Evolutionary conservation across 495 filamentous ascomycete genomes (phyloP).

Genomic region (Xeromyces bisporus): DNA sequence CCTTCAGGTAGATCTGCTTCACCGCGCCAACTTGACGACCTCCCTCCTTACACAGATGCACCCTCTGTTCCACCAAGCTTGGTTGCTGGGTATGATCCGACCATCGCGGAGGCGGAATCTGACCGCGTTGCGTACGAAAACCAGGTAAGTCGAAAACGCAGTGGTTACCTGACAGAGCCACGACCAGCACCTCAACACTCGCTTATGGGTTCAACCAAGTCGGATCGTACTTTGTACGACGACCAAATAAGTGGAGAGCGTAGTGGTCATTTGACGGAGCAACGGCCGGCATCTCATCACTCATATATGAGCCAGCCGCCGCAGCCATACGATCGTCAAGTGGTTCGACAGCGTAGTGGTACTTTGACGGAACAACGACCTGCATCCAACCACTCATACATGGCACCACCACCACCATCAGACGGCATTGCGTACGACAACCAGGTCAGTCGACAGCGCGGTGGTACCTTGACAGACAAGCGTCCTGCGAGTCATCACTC

Average conservation of each 20-base stretch:
- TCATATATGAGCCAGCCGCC: neutral
- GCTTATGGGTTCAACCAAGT: constrained; percentile 11
- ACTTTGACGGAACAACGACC: neutral
- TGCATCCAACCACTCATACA: neutral
- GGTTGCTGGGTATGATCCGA: constrained; percentile 51
- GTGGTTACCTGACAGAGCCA: constrained; percentile 4
- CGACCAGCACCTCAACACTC: neutral
- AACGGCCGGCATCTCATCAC: neutral
- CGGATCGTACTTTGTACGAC: constrained; percentile 22
- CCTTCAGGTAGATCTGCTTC: constrained; percentile 41
- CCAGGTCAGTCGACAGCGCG: no score
- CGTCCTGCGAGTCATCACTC: no score
- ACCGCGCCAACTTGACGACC: constrained; percentile 7
- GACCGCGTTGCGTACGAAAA: constrained; percentile 21
- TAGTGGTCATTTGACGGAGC: constrained; percentile 7
- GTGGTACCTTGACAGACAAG: neutral
- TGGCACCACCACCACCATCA: neutral
- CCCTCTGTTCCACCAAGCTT: constrained; percentile 47
- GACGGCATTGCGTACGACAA: no score
- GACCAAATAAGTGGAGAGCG: constrained; percentile 8
- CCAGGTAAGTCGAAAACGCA: constrained; percentile 11
- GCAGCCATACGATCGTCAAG: neutral
- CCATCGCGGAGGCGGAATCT: constrained; percentile 37
- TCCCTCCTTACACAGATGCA: constrained; percentile 17
- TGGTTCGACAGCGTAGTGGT: no score